These are phyloP conservation scores for Lentinula novae-zelandiae DNA, from an alignment of 1,284 basidiomycete species.

Conservation along the genomic window DNA sequence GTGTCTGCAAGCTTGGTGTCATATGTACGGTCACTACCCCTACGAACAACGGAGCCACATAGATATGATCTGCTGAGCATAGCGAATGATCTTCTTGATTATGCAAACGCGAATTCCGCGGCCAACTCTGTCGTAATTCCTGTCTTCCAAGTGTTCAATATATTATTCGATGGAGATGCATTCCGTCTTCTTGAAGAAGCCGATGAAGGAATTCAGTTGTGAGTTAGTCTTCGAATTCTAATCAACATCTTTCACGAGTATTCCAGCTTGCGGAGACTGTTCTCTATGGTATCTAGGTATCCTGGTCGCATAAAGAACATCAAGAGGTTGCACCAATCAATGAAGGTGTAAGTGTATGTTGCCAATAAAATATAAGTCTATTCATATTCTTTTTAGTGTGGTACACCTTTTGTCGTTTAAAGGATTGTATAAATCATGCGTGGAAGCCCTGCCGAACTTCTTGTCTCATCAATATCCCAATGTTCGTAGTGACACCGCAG, in stretches of 20 bases:
- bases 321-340: constrained; percentile 70
- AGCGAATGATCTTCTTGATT: constrained; percentile 49
- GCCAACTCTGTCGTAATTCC: constrained; percentile 77
- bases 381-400: constrained; percentile 37
- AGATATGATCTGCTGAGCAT: constrained; percentile 48
- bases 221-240: constrained; percentile 17
- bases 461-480: constrained; percentile 76
- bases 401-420: constrained; percentile 59
- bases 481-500: constrained; percentile 77
- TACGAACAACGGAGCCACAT: constrained; percentile 22
- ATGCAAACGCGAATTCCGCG: constrained; percentile 49
- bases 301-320: constrained; percentile 71
- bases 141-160: constrained; percentile 69
- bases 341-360: constrained; percentile 66
- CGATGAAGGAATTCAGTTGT: constrained; percentile 48
- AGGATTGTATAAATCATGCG: constrained; percentile 42
- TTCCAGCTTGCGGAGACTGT: constrained; percentile 40
- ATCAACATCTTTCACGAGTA: constrained; percentile 12
- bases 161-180: constrained; percentile 65
- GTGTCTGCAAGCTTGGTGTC: constrained; percentile 57
- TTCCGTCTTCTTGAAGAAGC: constrained; percentile 43
- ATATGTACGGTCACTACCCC: constrained; percentile 54
- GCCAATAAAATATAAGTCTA: neutral
- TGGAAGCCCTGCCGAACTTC: constrained; percentile 51
- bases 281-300: constrained; percentile 56